Percentiles rank a stretch among this genome's conserved stretches.
Evolutionary conservation across 108 stramenopile genomes (phyloP).

Genomic region (Hondaea fermentalgiana): DNA sequence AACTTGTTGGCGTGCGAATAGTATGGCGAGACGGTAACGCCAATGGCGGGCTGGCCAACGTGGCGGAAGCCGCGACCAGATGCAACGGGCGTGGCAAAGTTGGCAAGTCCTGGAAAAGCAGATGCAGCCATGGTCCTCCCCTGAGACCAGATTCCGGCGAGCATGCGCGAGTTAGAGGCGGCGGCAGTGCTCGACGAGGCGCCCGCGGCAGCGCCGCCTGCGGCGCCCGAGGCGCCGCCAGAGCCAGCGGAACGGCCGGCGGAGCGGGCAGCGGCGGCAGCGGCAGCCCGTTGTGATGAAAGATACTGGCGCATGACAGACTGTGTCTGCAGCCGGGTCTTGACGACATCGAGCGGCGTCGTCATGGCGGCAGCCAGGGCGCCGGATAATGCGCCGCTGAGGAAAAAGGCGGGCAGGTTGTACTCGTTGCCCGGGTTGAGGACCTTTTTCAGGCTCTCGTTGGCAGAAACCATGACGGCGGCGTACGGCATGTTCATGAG

Average conservation of each 20-base stretch:
- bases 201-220: background rate
- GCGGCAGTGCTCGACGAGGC: background rate
- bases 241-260: background rate
- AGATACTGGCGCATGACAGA: background rate
- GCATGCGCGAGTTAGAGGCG: background rate
- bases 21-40: background rate
- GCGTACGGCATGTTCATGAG: conserved; percentile 95
- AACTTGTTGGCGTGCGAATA: background rate
- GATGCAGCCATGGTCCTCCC: background rate
- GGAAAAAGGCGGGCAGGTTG: conserved; percentile 43
- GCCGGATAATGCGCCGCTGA: conserved; percentile 74
- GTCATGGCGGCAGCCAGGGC: conserved; percentile 75
- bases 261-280: background rate
- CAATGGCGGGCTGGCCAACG: background rate
- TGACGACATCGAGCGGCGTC: conserved; percentile 91
- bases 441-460: conserved; percentile 67
- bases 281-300: background rate
- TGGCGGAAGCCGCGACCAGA: background rate
- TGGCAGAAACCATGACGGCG: conserved; percentile 83
- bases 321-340: conserved; percentile 68
- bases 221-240: background rate
- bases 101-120: background rate
- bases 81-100: background rate
- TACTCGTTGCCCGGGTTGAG: conserved; percentile 38
- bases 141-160: background rate